phyloP scores from a whole-genome alignment of 352 stramenopile genomes.

The Phytophthora aleatoria region DNA sequence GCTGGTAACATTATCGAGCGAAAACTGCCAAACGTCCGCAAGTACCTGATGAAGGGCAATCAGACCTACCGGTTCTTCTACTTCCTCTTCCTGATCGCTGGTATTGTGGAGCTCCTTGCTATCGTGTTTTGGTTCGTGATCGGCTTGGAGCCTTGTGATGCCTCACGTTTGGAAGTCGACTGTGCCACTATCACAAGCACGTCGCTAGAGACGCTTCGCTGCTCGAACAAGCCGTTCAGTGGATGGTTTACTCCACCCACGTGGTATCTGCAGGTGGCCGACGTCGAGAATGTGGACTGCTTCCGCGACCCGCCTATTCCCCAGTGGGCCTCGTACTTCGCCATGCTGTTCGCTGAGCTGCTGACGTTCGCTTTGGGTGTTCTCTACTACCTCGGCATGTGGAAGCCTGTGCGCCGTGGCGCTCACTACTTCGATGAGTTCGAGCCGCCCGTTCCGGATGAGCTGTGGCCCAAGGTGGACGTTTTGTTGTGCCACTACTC shows the following conservation, averaged over 20 bases:
- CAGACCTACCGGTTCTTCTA: conserved; percentile 83
- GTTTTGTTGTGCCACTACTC: conserved; percentile 87
- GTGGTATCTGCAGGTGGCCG: conserved; percentile 76
- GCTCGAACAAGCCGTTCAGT: conserved; percentile 54
- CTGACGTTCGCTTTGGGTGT: conserved; percentile 71
- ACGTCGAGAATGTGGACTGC: conserved; percentile 72
- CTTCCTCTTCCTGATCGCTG: conserved; percentile 76
- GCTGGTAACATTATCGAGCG: conserved; percentile 87
- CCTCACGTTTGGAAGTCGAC: conserved; percentile 50
- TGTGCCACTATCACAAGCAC: conserved; percentile 68
- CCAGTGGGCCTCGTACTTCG: conserved; percentile 86
- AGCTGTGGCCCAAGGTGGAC: conserved; percentile 87
- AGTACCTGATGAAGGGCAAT: conserved; percentile 90
- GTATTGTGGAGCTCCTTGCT: conserved; percentile 70
- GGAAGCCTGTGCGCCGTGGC: conserved; percentile 85
- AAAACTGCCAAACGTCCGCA: conserved; percentile 86
- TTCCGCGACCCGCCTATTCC: conserved; percentile 79
- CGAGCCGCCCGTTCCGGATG: conserved; percentile 75
- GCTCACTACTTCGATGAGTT: conserved; percentile 91
- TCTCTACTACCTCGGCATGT: conserved; percentile 90
- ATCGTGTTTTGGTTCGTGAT: conserved; percentile 86
- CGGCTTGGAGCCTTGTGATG: conserved; percentile 77
- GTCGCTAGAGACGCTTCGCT: conserved; percentile 59
- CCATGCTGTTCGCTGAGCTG: conserved; percentile 71
- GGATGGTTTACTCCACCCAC: conserved; percentile 65